phyloP scores from a whole-genome alignment of 768 basidiomycete genomes.

The Myochromella boudieri region DNA sequence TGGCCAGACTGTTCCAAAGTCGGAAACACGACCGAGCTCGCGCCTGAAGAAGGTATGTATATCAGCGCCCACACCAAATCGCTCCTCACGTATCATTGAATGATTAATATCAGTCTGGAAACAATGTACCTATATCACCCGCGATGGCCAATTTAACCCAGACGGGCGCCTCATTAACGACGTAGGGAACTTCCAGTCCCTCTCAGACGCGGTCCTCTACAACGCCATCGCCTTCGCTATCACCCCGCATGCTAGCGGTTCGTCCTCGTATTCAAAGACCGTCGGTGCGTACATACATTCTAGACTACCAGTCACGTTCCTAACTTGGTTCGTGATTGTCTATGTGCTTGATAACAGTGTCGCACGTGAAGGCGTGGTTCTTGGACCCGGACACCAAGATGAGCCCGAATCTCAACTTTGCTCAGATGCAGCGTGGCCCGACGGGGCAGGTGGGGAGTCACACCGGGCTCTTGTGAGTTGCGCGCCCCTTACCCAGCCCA shows the following conservation, averaged over 20 bases:
- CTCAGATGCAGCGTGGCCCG: slow-evolving; percentile 48
- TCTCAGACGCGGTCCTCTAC: slow-evolving; percentile 63
- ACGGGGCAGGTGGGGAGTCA: slow-evolving; percentile 40
- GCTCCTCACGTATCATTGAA: background rate
- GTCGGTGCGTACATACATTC: slow-evolving; percentile 28
- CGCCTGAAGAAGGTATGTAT: slow-evolving; percentile 54
- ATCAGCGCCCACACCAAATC: slow-evolving; percentile 10
- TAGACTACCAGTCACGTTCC: background rate
- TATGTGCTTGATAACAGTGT: slow-evolving; percentile 32
- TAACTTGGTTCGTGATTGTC: background rate
- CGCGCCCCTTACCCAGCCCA: background rate
- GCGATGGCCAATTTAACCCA: slow-evolving; percentile 67
- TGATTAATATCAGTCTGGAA: slow-evolving; percentile 46
- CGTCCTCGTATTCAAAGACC: slow-evolving; percentile 40
- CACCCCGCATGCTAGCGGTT: slow-evolving; percentile 32
- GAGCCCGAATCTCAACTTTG: slow-evolving; percentile 65
- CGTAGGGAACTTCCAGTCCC: slow-evolving; percentile 50
- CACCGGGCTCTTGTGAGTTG: slow-evolving; percentile 53
- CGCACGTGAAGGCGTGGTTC: slow-evolving; percentile 59
- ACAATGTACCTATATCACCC: slow-evolving; percentile 52
- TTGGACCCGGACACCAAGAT: slow-evolving; percentile 54
- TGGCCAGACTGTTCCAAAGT: slow-evolving; percentile 65
- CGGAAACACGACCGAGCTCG: slow-evolving; percentile 56
- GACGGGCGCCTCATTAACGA: slow-evolving; percentile 58
- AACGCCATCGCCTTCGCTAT: slow-evolving; percentile 58